Conservation (phyloP, 2,329 filamentous ascomycete genomes). For the Juglanconis sp. region DNA sequence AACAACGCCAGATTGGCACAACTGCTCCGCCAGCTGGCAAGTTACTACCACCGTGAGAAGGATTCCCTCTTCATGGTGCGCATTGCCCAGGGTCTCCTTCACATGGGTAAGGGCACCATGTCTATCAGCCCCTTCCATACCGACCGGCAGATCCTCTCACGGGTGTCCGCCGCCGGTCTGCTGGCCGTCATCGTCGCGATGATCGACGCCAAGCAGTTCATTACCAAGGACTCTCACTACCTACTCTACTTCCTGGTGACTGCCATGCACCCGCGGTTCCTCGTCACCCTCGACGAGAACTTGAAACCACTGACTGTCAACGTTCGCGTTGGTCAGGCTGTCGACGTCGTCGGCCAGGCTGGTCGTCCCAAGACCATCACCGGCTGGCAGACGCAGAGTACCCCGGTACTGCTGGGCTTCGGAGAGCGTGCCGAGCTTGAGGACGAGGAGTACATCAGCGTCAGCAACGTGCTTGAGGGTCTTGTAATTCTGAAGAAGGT, state of each 20-base stretch:
- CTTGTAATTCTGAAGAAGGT: conserved; percentile 97
- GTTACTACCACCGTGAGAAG: conserved; percentile 96
- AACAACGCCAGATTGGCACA: conserved; percentile 97
- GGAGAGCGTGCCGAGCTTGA: conserved; percentile 95
- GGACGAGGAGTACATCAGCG: conserved; percentile 92
- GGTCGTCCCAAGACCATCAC: conserved; percentile 98
- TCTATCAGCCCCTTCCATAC: conserved; percentile 99
- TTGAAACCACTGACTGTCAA: conserved; percentile 92
- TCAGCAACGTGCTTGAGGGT: conserved; percentile 89
- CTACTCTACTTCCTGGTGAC: conserved; percentile 96
- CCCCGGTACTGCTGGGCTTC: conserved; percentile 90
- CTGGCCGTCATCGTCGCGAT: conserved; percentile 87
- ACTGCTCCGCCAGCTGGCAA: conserved; percentile 87
- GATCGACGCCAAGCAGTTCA: conserved; percentile 89
- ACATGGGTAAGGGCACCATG: conserved; percentile 99
- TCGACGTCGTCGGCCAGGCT: conserved; percentile 95
- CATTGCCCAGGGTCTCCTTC: conserved; percentile 92
- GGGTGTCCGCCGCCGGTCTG: conserved; percentile 84
- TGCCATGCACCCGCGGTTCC: conserved; percentile 94
- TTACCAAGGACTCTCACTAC: conserved; percentile 71
- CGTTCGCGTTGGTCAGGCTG: conserved; percentile 94
- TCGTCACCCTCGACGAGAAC: conserved; percentile 93
- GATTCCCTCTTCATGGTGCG: conserved; percentile 98
- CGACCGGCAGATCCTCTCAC: conserved; percentile 90
- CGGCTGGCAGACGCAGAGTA: conserved; percentile 98